phyloP scores from a whole-genome alignment of 2,329 filamentous ascomycete genomes.

The Emmonsiellopsis sp. region DNA sequence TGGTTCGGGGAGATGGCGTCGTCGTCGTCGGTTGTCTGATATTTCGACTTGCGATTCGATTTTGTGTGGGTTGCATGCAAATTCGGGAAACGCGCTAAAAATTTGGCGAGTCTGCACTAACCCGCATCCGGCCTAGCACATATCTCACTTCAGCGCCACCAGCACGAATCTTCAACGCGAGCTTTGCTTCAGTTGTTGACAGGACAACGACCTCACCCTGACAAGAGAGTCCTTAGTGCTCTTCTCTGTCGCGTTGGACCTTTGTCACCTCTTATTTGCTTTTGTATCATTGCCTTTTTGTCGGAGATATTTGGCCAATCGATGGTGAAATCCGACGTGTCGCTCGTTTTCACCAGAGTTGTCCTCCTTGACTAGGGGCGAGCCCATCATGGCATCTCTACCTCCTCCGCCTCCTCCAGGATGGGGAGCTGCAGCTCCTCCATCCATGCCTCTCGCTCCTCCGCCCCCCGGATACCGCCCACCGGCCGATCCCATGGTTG shows the following conservation, averaged over 20 bases:
- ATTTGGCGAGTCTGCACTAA: slow-evolving; percentile 29
- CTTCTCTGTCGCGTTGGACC: neutral
- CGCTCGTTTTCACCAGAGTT: neutral
- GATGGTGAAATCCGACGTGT: slow-evolving; percentile 8
- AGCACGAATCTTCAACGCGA: slow-evolving; percentile 12
- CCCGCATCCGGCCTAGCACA: slow-evolving; percentile 15
- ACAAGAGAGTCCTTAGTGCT: neutral
- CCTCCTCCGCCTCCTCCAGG: slow-evolving; percentile 61
- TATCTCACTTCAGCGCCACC: slow-evolving; percentile 24
- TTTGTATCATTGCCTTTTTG: neutral
- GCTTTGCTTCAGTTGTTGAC: slow-evolving; percentile 2
- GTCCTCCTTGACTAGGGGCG: neutral
- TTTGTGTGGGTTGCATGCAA: slow-evolving; percentile 37
- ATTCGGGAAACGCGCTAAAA: slow-evolving; percentile 27
- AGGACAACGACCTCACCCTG: neutral
- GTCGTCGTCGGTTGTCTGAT: slow-evolving; percentile 34
- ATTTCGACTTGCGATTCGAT: slow-evolving; percentile 27
- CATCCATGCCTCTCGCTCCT: slow-evolving; percentile 51
- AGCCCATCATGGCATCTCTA: slow-evolving; percentile 45
- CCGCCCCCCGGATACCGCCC: slow-evolving; percentile 81
- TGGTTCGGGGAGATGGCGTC: slow-evolving; percentile 31
- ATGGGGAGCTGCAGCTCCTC: slow-evolving; percentile 47
- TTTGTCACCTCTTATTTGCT: neutral
- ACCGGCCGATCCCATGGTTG: slow-evolving; percentile 68
- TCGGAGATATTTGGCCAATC: neutral